Base-by-base conservation (phyloP, 352 stramenopile species). In the Phytophthora palmivora region DNA sequence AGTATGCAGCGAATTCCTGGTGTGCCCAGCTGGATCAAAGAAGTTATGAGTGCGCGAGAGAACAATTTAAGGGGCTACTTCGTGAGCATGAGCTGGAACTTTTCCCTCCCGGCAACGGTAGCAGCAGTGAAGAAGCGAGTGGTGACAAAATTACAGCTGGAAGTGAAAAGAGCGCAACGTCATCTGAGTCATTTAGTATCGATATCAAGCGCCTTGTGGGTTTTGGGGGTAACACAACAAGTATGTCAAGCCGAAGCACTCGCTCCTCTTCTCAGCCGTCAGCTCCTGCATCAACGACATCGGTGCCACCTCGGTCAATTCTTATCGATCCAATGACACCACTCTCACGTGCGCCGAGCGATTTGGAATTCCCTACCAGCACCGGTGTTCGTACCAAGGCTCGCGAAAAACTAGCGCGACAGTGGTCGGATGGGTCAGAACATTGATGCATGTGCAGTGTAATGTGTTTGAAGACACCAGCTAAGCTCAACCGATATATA, bases 51-150 rank as follows among this genome's bases (percentile, higher is more conserved):
- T 19, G 65, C 72, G 2, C 67, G 79, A 16, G 82, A 91, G 47
- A 84, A 82, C 14, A 74, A 87, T 89, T 91, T 46, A 91, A 91
- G 56, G 65, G 70, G 48, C 32, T 91, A 15, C 41, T 91, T 30
- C 65, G 78, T 16, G 55, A 63, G 21, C 74, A 84, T 38, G 82
- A 91, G 57, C 49, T 70, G 11, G 64, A 83, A 7, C 47, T 89
- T 10, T 85, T 88, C 19, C 75, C 73, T 56, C 55, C 58, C 1
- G 61, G 52, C 19, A 44, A 36, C 16, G 30, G 21, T 4, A 37
- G 46, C 16, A 34, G 51, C 4, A 64, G 42, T n/a, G 37, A 63
- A 32, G 53, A 48, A 2, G 26, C 10, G 19, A 42, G 30, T 6
- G 36, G 14, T 46, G 48, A 21, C 8, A 58, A 42, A 15, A 47